phyloP scores from a whole-genome alignment of 495 filamentous ascomycete genomes.

The Massariosphaeria phaeospora region DNA sequence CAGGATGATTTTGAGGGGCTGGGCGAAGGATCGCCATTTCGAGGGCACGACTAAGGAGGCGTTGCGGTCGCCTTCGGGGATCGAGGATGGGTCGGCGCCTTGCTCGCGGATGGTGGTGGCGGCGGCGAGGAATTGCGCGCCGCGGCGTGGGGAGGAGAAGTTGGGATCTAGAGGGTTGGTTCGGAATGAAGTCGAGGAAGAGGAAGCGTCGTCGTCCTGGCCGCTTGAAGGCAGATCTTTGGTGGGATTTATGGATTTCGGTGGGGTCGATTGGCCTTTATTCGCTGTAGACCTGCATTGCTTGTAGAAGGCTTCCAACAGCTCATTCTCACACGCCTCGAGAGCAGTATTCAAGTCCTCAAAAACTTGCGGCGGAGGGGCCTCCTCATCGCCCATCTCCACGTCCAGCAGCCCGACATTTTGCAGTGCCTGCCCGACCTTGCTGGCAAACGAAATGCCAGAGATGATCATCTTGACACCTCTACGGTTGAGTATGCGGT shows the following conservation, averaged over 20 bases:
- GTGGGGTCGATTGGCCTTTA: constrained; percentile 19
- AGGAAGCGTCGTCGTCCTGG: neutral
- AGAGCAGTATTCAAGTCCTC: constrained; percentile 88
- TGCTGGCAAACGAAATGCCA: constrained; percentile 65
- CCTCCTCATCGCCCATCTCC: constrained; percentile 52
- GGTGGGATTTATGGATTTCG: constrained; percentile 22
- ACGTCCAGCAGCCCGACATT: constrained; percentile 73
- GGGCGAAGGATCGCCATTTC: constrained; percentile 77
- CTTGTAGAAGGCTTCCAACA: constrained; percentile 66
- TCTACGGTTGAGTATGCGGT: constrained; percentile 66
- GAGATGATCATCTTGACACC: constrained; percentile 75
- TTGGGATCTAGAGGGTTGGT: constrained; percentile 47
- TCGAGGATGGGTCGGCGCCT: constrained; percentile 11
- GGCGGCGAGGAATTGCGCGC: constrained; percentile 72
- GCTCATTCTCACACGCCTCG: constrained; percentile 92
- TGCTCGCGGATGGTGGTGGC: constrained; percentile 62
- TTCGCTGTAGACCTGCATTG: constrained; percentile 1
- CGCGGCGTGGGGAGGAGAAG: constrained; percentile 72
- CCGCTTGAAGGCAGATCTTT: neutral
- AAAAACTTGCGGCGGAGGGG: constrained; percentile 59
- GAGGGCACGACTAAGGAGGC: constrained; percentile 38
- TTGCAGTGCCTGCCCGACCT: constrained; percentile 69
- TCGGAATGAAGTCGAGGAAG: constrained; percentile 4
- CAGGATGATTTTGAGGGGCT: constrained; percentile 83
- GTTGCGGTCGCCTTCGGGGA: constrained; percentile 38